Conservation (phyloP, 768 basidiomycete species). For the Hypholoma sublateritium region DNA sequence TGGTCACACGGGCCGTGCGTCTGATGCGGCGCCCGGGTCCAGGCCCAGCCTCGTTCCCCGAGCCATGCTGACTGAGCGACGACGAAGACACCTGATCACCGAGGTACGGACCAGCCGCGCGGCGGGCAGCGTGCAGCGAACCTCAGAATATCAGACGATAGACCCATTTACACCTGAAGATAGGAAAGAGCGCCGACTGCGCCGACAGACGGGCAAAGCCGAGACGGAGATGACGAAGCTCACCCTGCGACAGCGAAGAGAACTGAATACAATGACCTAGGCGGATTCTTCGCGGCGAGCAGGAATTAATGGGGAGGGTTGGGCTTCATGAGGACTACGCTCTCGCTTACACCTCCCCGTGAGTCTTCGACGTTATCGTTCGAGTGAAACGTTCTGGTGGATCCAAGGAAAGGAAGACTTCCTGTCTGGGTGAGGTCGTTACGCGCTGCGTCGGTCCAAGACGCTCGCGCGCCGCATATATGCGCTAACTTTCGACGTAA, state of each 20-base stretch:
- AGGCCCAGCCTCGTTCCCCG: neutral
- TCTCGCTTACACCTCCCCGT: conserved; percentile 14
- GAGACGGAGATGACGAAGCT: no score
- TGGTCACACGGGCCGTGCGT: neutral
- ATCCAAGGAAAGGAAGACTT: neutral
- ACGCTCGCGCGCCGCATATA: no score
- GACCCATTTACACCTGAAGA: neutral
- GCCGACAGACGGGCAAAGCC: neutral
- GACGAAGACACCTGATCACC: no score
- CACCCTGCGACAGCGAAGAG: neutral
- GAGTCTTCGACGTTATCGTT: neutral
- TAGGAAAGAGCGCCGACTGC: neutral
- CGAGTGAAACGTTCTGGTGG: neutral
- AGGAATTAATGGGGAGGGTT: conserved; percentile 3
- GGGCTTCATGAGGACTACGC: conserved; percentile 17
- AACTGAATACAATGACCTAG: neutral
- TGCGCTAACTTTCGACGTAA: no score
- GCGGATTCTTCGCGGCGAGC: neutral
- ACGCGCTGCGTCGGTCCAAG: no score
- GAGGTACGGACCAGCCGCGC: no score
- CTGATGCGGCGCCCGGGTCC: neutral
- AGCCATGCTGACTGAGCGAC: neutral
- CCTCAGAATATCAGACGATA: no score
- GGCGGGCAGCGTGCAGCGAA: no score
- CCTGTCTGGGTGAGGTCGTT: neutral